These are phyloP conservation scores for Fusarium nisikadoi DNA, from an alignment of 2,329 filamentous ascomycete genomes.

Conservation along the genomic window DNA sequence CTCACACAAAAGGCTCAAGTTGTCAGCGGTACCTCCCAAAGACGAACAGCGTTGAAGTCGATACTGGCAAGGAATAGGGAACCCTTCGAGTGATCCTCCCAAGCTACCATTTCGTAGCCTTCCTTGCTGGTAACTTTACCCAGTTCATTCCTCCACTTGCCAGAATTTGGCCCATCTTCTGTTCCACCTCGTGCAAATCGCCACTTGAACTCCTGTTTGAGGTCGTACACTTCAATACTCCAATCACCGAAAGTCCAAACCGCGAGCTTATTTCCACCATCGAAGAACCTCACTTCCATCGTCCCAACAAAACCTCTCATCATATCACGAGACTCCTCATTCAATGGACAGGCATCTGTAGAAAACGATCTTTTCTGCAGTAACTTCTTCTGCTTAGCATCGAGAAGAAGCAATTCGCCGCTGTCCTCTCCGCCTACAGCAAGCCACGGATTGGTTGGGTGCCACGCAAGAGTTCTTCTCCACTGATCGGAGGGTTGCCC, in stretches of 20 bases:
- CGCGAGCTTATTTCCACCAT: slow-evolving; percentile 19
- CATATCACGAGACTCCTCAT: background rate
- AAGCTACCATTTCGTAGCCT: slow-evolving; percentile 10
- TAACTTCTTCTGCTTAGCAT: background rate
- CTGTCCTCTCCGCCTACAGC: slow-evolving; percentile 8
- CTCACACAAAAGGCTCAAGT: background rate
- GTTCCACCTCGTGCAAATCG: slow-evolving; percentile 24
- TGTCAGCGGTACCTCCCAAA: slow-evolving; percentile 25
- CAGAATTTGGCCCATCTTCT: background rate
- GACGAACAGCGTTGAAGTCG: slow-evolving; percentile 20
- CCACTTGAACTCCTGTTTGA: slow-evolving; percentile 15
- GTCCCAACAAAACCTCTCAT: background rate
- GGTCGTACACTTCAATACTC: slow-evolving; percentile 24
- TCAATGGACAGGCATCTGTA: background rate
- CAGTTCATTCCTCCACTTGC: slow-evolving; percentile 16
- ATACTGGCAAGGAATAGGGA: slow-evolving; percentile 6
- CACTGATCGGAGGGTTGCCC: background rate
- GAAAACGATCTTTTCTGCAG: slow-evolving; percentile 11
- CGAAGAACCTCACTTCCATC: slow-evolving; percentile 5
- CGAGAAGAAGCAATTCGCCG: slow-evolving; percentile 15
- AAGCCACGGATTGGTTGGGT: slow-evolving; percentile 11
- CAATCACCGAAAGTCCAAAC: slow-evolving; percentile 9
- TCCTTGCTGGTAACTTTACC: slow-evolving; percentile 17
- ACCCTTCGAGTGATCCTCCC: slow-evolving; percentile 3
- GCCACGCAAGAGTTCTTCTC: slow-evolving; percentile 21